Percentiles rank a stretch among this genome's conserved stretches.
Conservation (phyloP, 169 alveolate genomes). For the Perkinsus olseni region DNA sequence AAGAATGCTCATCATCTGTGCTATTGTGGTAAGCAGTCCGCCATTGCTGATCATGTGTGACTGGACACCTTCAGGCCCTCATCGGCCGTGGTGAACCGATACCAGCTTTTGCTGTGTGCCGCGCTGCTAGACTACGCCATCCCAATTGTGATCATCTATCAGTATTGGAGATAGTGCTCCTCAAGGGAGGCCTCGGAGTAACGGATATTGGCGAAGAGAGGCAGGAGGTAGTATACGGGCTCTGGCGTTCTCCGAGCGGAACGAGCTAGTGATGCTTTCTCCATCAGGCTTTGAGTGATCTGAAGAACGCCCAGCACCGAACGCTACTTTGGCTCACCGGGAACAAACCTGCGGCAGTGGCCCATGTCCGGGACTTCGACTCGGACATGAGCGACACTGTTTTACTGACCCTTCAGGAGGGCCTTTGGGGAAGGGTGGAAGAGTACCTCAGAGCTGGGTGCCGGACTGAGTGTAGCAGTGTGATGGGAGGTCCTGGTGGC, state of each 20-base stretch:
- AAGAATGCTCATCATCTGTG: not conserved
- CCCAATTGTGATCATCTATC: not conserved
- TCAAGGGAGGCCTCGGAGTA: not conserved
- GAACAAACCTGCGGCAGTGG: not conserved
- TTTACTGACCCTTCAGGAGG: not conserved
- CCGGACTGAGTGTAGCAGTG: not conserved
- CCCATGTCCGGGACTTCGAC: not conserved
- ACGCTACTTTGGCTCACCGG: not conserved
- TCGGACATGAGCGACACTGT: not conserved
- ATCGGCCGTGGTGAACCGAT: not conserved
- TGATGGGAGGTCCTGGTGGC: not conserved
- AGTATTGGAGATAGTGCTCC: not conserved
- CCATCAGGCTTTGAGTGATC: not conserved
- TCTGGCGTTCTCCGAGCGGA: not conserved
- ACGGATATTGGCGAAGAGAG: not conserved
- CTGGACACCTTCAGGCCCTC: not conserved
- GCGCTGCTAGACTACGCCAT: not conserved
- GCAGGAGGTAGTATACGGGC: not conserved
- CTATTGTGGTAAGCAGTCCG: not conserved
- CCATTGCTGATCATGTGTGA: not conserved
- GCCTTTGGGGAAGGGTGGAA: not conserved
- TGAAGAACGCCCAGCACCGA: not conserved
- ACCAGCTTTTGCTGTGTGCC: not conserved
- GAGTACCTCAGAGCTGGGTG: not conserved
- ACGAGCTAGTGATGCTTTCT: not conserved